Conservation (phyloP, 1,139 yeast genomes). For the Meyerozyma athensensis region DNA sequence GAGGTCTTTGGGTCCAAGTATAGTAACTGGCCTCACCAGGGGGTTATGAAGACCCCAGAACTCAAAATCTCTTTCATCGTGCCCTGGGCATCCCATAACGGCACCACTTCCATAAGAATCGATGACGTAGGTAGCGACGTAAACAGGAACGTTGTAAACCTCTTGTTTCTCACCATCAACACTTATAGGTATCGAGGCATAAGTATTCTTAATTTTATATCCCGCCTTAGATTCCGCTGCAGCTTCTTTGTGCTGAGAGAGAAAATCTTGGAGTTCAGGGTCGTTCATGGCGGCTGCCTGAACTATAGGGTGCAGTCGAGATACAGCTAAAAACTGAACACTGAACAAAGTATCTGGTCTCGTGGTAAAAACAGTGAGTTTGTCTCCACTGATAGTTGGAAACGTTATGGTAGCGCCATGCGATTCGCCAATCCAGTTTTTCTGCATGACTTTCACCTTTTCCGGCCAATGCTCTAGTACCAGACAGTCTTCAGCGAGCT, state of each 20-base stretch:
- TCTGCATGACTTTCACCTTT: conserved; percentile 86
- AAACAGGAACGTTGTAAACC: conserved; percentile 55
- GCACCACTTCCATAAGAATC: conserved; percentile 85
- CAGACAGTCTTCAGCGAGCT: conserved; percentile 58
- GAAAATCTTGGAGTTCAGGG: conserved; percentile 39
- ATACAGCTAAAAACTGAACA: conserved; percentile 76
- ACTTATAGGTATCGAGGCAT: conserved; percentile 60
- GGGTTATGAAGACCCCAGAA: conserved; percentile 73
- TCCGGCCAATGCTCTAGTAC: conserved; percentile 74
- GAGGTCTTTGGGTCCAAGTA: conserved; percentile 36
- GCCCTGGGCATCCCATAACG: conserved; percentile 98
- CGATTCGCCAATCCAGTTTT: conserved; percentile 89
- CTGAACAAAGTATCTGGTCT: conserved; percentile 84
- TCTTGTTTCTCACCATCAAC: conserved; percentile 14
- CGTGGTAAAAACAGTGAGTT: conserved; percentile 67
- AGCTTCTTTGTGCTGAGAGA: conserved; percentile 30
- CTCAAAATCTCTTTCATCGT: conserved; percentile 74
- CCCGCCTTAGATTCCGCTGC: conserved; percentile 62
- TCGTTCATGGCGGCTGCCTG: conserved; percentile 30
- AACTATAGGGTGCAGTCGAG: conserved; percentile 66
- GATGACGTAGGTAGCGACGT: conserved; percentile 86
- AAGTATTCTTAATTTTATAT: conserved; percentile 40
- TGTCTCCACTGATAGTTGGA: conserved; percentile 14
- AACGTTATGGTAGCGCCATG: conserved; percentile 70
- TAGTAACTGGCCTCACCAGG: conserved; percentile 29